phyloP scores from a whole-genome alignment of 1,284 basidiomycete genomes.

The Heliocybe sulcata region DNA sequence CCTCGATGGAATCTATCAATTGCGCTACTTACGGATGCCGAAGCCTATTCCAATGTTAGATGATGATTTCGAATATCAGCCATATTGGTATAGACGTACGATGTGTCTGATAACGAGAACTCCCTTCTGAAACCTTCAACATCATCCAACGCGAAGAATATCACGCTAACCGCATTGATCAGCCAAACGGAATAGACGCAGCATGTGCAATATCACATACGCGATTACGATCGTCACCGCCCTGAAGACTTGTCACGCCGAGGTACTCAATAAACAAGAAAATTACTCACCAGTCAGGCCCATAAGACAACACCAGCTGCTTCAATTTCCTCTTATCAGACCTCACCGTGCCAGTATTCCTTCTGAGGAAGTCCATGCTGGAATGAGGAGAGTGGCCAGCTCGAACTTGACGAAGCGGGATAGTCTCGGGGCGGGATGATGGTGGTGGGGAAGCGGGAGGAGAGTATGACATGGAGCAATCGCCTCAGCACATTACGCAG shows the following conservation, averaged over 20 bases:
- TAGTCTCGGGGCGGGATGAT: neutral
- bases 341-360: neutral
- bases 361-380: neutral
- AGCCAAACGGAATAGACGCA: constrained; percentile 4
- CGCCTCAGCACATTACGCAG: neutral
- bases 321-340: constrained; percentile 4
- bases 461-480: neutral
- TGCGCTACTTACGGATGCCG: constrained; percentile 44
- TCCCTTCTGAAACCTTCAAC: constrained; percentile 78
- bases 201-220: constrained; percentile 37
- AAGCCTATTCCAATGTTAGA: constrained; percentile 22
- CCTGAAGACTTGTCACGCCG: constrained; percentile 30
- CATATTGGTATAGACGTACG: constrained; percentile 33
- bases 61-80: neutral
- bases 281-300: constrained; percentile 60
- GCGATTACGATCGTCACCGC: constrained; percentile 60
- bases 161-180: constrained; percentile 32
- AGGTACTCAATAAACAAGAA: constrained; percentile 1
- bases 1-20: neutral
- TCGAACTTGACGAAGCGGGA: neutral
- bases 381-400: neutral
- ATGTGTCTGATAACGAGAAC: constrained; percentile 79
- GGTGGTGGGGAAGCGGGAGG: neutral
- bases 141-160: constrained; percentile 64
- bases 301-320: constrained; percentile 49